Evolutionary conservation across 2,329 filamentous ascomycete species (phyloP).

Genomic region (Apiospora koreana): DNA sequence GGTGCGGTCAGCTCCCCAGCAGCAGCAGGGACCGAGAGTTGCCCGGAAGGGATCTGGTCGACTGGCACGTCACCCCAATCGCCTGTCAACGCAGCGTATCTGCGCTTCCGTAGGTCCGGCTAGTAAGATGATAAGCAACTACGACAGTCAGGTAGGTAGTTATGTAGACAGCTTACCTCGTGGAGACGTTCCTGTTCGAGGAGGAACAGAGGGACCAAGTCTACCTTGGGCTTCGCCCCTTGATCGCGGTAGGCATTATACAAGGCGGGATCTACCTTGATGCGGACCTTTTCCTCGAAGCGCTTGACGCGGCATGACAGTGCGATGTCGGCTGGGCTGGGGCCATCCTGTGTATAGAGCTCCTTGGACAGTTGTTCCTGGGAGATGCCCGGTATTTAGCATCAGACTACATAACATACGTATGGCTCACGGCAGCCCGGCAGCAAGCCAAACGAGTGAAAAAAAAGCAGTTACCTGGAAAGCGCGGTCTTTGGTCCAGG

Average conservation of each 20-base stretch:
- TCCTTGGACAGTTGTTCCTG: slow-evolving; percentile 14
- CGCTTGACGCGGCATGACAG: slow-evolving; percentile 14
- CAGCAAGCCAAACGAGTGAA: neutral
- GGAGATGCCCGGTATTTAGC: neutral
- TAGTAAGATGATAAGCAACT: neutral
- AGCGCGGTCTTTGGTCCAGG: slow-evolving; percentile 16
- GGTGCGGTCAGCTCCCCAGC: slow-evolving; percentile 16
- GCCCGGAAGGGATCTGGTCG: neutral
- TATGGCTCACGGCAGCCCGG: neutral
- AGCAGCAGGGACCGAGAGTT: neutral
- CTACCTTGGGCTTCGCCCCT: slow-evolving; percentile 5
- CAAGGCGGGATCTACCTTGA: slow-evolving; percentile 12
- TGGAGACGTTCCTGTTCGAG: slow-evolving; percentile 16
- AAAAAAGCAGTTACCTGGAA: slow-evolving; percentile 11
- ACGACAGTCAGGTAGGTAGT: neutral
- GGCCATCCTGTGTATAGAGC: slow-evolving; percentile 4
- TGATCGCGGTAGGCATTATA: slow-evolving; percentile 14
- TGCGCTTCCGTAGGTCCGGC: slow-evolving; percentile 15
- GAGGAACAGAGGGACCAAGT: slow-evolving; percentile 13
- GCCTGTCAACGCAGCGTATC: slow-evolving; percentile 8
- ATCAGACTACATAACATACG: neutral
- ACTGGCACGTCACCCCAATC: neutral
- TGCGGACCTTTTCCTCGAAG: slow-evolving; percentile 15
- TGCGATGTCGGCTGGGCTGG: slow-evolving; percentile 9
- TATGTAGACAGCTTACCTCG: slow-evolving; percentile 12